Percentiles rank a stretch among this genome's conserved stretches.
phyloP scores from a whole-genome alignment of 2,329 filamentous ascomycete genomes.

The Chalara sp. region DNA sequence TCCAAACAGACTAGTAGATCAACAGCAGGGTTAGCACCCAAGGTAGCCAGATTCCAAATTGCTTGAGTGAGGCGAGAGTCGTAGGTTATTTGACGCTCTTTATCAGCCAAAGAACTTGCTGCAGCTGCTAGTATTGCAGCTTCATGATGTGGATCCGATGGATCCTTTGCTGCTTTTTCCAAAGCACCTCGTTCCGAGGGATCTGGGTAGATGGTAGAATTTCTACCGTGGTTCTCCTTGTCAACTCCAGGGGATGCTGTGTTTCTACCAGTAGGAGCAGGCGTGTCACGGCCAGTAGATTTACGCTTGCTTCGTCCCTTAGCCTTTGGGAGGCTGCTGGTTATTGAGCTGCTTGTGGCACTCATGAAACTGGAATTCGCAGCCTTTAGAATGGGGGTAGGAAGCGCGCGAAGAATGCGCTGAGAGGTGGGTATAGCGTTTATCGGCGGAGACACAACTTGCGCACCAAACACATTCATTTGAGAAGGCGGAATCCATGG shows the following conservation, averaged over 20 bases:
- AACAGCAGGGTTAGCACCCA: conserved; percentile 86
- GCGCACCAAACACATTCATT: conserved; percentile 70
- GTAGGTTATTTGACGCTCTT: conserved; percentile 68
- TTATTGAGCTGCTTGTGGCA: conserved; percentile 80
- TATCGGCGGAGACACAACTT: conserved; percentile 67
- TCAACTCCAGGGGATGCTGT: conserved; percentile 29
- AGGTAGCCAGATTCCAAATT: conserved; percentile 90
- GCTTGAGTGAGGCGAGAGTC: conserved; percentile 82
- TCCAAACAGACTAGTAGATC: conserved; percentile 91
- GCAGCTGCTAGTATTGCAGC: conserved; percentile 39
- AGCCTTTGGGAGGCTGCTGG: conserved; percentile 66
- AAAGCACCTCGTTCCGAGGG: conserved; percentile 19
- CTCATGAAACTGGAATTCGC: conserved; percentile 96
- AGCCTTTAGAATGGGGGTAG: conserved; percentile 84
- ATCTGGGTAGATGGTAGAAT: conserved; percentile 23
- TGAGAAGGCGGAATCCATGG: conserved; percentile 97
- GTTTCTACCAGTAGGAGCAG: conserved; percentile 26
- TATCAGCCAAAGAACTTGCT: conserved; percentile 57
- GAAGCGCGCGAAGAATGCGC: conserved; percentile 80
- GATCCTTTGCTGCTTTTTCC: conserved; percentile 20
- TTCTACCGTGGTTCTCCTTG: conserved; percentile 25
- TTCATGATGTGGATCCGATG: conserved; percentile 23
- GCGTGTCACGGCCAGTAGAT: conserved; percentile 34
- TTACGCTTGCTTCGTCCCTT: conserved; percentile 55
- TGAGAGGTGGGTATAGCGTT: conserved; percentile 89